These are phyloP conservation scores for Clohesyomyces aquaticus DNA, from an alignment of 495 filamentous ascomycete genomes.

Conservation along the genomic window DNA sequence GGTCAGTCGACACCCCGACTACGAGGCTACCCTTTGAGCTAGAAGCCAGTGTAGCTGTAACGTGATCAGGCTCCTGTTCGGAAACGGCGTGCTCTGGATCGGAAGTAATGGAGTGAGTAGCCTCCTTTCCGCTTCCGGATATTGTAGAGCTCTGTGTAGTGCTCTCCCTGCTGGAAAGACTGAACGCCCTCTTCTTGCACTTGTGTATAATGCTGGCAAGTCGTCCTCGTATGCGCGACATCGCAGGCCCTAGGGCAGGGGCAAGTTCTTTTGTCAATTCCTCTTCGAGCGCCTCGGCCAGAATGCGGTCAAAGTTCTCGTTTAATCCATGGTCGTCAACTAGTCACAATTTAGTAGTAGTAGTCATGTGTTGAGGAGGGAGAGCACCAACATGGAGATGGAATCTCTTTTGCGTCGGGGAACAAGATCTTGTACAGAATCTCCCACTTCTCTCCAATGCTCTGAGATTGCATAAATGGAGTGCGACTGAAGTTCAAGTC, in stretches of 20 bases:
- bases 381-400: constrained; percentile 8
- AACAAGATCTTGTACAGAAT: constrained; percentile 12
- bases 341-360: background rate
- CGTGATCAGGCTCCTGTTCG: too few relatives aligned
- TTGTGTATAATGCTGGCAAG: constrained; percentile 3
- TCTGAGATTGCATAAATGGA: constrained; percentile 8
- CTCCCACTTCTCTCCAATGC: constrained; percentile 14
- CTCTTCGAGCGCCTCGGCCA: constrained; percentile 2
- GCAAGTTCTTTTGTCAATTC: constrained; percentile 10
- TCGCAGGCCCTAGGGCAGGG: background rate
- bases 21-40: too few relatives aligned
- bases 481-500: constrained; percentile 12
- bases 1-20: too few relatives aligned
- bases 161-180: background rate
- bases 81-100: too few relatives aligned
- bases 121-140: too few relatives aligned
- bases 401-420: background rate
- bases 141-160: too few relatives aligned
- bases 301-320: background rate
- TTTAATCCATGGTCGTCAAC: constrained; percentile 1
- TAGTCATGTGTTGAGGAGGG: background rate
- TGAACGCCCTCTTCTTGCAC: constrained; percentile 1
- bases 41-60: too few relatives aligned
- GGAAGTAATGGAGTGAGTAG: too few relatives aligned
- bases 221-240: background rate